Evolutionary conservation across 805 yeast genomes (phyloP), one percentile per base, ranked within the genome.

Genomic region (Starmerella vaccinii): DNA sequence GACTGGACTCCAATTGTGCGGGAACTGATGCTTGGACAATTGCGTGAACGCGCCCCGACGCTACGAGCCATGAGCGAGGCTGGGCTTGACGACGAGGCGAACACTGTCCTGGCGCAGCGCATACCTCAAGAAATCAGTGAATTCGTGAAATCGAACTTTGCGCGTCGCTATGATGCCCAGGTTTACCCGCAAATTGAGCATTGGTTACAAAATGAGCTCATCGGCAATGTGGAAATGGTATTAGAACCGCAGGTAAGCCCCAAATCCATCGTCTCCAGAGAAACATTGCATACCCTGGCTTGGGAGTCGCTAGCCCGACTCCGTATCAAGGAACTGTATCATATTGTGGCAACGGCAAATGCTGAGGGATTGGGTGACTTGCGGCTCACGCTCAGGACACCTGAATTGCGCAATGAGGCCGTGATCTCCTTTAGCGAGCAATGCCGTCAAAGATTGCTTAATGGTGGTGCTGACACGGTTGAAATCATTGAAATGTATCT

Each of bases 391-490:
- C 59, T 83, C 41, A 66, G 61, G 29, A 70, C 72, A 12, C 67
- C 71, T 0, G 60, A 63, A 23, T 83, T 81, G 50, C 66, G 88
- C 50, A 64, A 76, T 2, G 62, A 64, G 8, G 63, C 82, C 4
- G 83, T 82, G 2, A 66, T 67, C 12, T 61, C 65, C 0, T 84
- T 82, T 55, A 75, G 73, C 7, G 53, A 58, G 0, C 59, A 67
- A 1, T 76, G 83, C 49, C 62, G 69, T 21, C 61, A 58, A 30
- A 63, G 74, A 30, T 62, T 88, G 10, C 68, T 89, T 19, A 92
- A 86, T 59, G 82, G 95, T 3, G 95, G 95, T 19, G 76, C 83
- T 1, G 79, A 83, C 57, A 90, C 97, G 0, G 73, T 74, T 4
- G 85, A 81, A 46, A 79, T 87, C 7, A 75, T 90, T 23, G 66